Conservation (phyloP, 768 basidiomycete species). For the Clathrus columnatus region DNA sequence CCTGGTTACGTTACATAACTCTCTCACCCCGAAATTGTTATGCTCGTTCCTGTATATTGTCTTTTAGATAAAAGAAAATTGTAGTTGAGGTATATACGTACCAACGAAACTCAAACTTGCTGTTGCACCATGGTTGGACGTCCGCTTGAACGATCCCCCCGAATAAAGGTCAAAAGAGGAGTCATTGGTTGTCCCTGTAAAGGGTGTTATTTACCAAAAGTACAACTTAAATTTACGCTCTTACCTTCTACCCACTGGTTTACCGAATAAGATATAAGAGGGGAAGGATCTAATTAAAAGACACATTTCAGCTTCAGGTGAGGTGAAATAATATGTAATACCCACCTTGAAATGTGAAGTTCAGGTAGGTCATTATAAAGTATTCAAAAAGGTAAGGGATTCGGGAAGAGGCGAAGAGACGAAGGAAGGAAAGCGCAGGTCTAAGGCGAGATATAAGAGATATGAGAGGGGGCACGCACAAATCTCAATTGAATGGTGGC, state of each 20-base stretch:
- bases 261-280: conserved; percentile 1
- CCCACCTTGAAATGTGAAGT: conserved; percentile 6
- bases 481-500: too few relatives aligned
- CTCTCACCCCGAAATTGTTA: conserved; percentile 4
- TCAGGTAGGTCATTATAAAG: background rate
- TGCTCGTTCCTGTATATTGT: background rate
- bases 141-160: background rate
- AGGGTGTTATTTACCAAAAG: background rate
- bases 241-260: conserved; percentile 1
- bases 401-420: background rate
- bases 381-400: background rate
- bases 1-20: background rate
- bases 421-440: too few relatives aligned
- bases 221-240: too few relatives aligned
- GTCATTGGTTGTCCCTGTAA: background rate
- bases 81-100: background rate
- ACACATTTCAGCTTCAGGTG: background rate
- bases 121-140: background rate
- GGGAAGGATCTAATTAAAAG: background rate
- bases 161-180: background rate
- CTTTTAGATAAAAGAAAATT: background rate
- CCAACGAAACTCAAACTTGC: background rate
- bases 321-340: background rate
- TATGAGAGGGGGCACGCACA: too few relatives aligned
- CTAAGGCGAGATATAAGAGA: too few relatives aligned